These are phyloP conservation scores for Kodamaea kakaduensis DNA, from an alignment of 805 yeast genomes.

Conservation along the genomic window DNA sequence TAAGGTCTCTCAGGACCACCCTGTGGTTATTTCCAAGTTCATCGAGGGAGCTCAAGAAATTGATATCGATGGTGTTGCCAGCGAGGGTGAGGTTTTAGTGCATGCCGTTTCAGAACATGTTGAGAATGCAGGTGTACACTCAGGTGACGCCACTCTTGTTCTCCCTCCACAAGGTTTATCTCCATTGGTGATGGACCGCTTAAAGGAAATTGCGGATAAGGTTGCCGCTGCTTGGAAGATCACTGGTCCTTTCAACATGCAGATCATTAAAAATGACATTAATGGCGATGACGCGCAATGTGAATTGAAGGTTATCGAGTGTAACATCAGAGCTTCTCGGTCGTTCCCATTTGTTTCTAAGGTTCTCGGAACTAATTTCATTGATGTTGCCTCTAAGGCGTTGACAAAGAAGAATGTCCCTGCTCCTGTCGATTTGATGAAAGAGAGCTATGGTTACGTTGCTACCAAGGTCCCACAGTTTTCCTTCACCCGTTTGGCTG, in stretches of 20 bases:
- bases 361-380: constrained; percentile 91
- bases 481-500: constrained; percentile 96
- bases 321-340: constrained; percentile 97
- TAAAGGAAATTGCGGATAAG: constrained; percentile 86
- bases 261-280: constrained; percentile 76
- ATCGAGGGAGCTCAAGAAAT: constrained; percentile 96
- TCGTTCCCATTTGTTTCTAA: constrained; percentile 99
- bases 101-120: constrained; percentile 98
- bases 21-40: constrained; percentile 94
- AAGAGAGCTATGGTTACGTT: constrained; percentile 67
- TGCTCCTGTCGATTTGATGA: constrained; percentile 80
- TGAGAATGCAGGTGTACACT: constrained; percentile 97
- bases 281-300: constrained; percentile 54
- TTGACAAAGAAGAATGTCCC: constrained; percentile 72
- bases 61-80: constrained; percentile 95
- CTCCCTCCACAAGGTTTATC: constrained; percentile 85
- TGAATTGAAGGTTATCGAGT: constrained; percentile 89
- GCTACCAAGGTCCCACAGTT: constrained; percentile 98
- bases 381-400: constrained; percentile 90
- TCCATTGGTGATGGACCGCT: constrained; percentile 60
- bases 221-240: constrained; percentile 93
- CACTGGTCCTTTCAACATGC: constrained; percentile 98
- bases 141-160: constrained; percentile 96
- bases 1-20: constrained; percentile 91
- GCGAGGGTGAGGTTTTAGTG: constrained; percentile 79